Conservation (phyloP, 495 filamentous ascomycete genomes). For the Aspergillus bertholletiae region DNA sequence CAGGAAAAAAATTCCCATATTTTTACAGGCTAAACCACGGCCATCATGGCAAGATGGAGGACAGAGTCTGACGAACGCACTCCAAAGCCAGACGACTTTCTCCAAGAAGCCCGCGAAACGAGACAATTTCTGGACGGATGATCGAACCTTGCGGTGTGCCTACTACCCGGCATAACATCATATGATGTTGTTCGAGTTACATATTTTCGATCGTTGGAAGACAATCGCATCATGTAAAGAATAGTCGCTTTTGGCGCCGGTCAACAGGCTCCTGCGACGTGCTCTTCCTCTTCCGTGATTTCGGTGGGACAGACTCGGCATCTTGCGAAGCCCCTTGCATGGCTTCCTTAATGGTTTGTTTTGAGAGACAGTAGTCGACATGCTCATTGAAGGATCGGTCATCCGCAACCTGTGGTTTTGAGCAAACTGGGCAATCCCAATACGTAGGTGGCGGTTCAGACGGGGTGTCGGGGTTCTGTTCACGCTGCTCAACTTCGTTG, state of each 20-base stretch:
- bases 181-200: neutral
- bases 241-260: slow-evolving; percentile 37
- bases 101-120: too few species aligned
- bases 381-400: slow-evolving; percentile 87
- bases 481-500: neutral
- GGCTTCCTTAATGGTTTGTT: slow-evolving; percentile 78
- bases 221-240: slow-evolving; percentile 26
- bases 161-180: too few species aligned
- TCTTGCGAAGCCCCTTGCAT: slow-evolving; percentile 47
- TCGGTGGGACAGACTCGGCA: neutral
- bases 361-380: slow-evolving; percentile 88
- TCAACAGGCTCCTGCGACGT: slow-evolving; percentile 19
- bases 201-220: neutral
- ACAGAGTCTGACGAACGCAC: neutral
- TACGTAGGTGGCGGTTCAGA: slow-evolving; percentile 33
- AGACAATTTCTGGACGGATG: too few species aligned
- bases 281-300: slow-evolving; percentile 30
- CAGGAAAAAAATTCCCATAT: neutral
- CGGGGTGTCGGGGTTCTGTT: neutral
- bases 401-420: slow-evolving; percentile 65
- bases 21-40: neutral
- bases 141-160: too few species aligned
- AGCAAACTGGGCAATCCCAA: slow-evolving; percentile 90
- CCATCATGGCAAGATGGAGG: neutral
- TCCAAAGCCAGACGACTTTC: too few species aligned